phyloP scores from a whole-genome alignment of 169 alveolate species.

The Babesia microti region DNA sequence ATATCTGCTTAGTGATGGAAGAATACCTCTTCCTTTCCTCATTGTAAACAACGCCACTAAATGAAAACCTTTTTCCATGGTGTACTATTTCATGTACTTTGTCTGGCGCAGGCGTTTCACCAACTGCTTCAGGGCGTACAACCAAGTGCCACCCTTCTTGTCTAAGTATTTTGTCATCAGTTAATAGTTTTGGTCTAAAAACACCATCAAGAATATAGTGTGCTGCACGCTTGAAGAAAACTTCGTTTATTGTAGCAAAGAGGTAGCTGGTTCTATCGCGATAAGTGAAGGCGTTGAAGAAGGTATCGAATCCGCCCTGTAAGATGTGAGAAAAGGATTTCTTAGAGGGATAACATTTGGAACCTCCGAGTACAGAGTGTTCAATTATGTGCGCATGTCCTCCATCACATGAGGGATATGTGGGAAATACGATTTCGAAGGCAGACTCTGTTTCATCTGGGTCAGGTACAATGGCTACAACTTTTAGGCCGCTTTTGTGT shows the following conservation, averaged over 20 bases:
- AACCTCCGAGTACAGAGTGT: constrained; percentile 75
- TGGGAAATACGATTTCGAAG: constrained; percentile 36
- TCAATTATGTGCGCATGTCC: constrained; percentile 76
- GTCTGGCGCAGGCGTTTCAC: constrained; percentile 7
- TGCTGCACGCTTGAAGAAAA: constrained; percentile 42
- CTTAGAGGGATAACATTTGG: constrained; percentile 63
- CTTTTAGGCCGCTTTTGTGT: constrained; percentile 24
- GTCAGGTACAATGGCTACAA: constrained; percentile 30
- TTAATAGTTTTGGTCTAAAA: constrained; percentile 58
- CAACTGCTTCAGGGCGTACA: constrained; percentile 35
- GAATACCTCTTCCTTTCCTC: constrained; percentile 53
- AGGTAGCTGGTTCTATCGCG: constrained; percentile 75
- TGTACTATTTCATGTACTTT: constrained; percentile 43
- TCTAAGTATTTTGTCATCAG: constrained; percentile 45
- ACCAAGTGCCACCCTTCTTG: constrained; percentile 79
- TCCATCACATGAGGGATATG: constrained; percentile 39
- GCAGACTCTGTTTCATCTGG: constrained; percentile 36
- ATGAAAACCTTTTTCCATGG: constrained; percentile 30
- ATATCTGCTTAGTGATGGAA: constrained; percentile 26
- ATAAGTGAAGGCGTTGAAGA: constrained; percentile 72
- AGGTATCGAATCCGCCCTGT: constrained; percentile 68
- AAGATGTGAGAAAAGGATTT: constrained; percentile 64
- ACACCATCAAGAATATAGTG: constrained; percentile 64
- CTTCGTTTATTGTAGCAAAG: constrained; percentile 71
- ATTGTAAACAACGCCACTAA: constrained; percentile 57